Base-by-base conservation (phyloP, 2,329 filamentous ascomycete genomes). In the Aspergillus ustus region DNA sequence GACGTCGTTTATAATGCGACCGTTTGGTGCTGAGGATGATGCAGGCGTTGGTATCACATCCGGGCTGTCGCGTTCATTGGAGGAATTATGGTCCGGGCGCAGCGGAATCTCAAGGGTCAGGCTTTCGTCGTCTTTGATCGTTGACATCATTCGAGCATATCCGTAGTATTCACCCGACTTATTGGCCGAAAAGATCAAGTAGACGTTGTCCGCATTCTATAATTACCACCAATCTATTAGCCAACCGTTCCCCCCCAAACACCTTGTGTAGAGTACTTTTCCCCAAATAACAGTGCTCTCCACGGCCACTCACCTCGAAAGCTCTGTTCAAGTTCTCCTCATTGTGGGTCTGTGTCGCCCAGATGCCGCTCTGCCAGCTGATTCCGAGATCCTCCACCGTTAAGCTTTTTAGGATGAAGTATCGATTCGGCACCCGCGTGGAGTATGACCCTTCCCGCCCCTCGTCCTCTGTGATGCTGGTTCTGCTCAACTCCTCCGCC, bases 101-200 rank as follows among this genome's bases (percentile, higher is more conserved):
- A 88, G 87, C 4, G 87, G 87, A 75, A 92, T 89, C 71, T 90
- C 84, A 52, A 91, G 87, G 0, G 88, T 86, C 1, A 89, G 86
- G 0, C 84, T 83, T 11, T 89, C 87, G 67, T 96, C 91, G 58
- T 93, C 86, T 68, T 90, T 89, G 70, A 97, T 96, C 4, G 88
- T 82, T 22, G 94, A 97, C 9, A 84, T 81, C 94, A 98, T 98
- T 43, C 91, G 88, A 20, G 93, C 94, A 72, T 96, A 97, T 20
- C 94, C 94, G 78, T 95, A 97, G 73, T 97, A 98, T 76, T 97
- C 94, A 13, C 94, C 94, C 0, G 94, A 97, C 72, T 97, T 97
- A 77, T 98, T 98, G 13, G 94, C 94, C 1, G 94, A 98, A 75
- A 98, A 98, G 15, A 98, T 87, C 31, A 98, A 82, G 72, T 93